A percentile compares a stretch with the other conserved stretches of the same genome.
These are phyloP conservation scores for Mycothermus thermophilus DNA, from an alignment of 495 filamentous ascomycete species.

Conservation along the genomic window DNA sequence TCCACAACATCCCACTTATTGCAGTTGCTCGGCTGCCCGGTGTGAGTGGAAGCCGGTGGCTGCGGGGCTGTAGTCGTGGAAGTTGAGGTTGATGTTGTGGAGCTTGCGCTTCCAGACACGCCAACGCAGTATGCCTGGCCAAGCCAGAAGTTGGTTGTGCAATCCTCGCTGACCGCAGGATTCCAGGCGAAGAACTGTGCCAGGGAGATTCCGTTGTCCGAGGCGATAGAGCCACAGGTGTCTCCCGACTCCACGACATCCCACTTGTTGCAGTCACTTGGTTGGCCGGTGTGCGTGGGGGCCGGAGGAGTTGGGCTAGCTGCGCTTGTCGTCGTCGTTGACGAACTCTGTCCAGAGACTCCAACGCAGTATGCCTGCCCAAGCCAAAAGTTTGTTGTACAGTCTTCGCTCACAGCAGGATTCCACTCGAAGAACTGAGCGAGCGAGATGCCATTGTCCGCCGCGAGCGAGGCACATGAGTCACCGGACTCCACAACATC, in stretches of 20 bases:
- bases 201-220: too few relatives aligned
- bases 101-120: background rate
- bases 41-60: background rate
- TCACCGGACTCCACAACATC: background rate
- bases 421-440: constrained; percentile 11
- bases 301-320: background rate
- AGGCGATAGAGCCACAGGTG: too few relatives aligned
- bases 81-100: background rate
- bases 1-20: background rate
- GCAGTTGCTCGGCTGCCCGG: background rate
- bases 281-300: background rate
- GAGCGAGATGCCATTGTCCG: constrained; percentile 5
- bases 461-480: constrained; percentile 1
- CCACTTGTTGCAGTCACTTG: background rate
- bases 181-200: background rate
- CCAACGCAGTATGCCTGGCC: constrained; percentile 1
- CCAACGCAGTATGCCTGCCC: constrained; percentile 13
- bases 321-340: background rate
- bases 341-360: background rate
- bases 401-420: constrained; percentile 7
- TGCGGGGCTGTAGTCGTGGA: background rate
- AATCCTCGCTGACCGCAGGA: background rate
- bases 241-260: background rate
- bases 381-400: constrained; percentile 8
- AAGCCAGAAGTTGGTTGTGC: background rate